A percentile compares a stretch with the other conserved stretches of the same genome.
These are phyloP conservation scores for Lodderomyces orthopsilosis DNA, from an alignment of 1,139 yeast genomes.

Conservation along the genomic window DNA sequence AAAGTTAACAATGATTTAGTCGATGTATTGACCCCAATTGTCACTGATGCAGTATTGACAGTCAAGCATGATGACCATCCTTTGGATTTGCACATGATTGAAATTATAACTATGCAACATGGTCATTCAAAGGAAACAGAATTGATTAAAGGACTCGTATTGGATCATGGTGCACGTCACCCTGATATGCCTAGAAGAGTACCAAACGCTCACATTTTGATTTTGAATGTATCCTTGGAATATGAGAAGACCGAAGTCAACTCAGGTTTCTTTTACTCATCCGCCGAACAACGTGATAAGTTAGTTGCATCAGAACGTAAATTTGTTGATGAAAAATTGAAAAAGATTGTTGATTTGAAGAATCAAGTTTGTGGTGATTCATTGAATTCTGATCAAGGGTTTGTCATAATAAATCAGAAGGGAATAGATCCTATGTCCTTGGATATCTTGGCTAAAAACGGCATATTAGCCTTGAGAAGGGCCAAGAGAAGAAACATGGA, in stretches of 20 bases:
- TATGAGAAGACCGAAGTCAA: conserved; percentile 98
- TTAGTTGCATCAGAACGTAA: conserved; percentile 90
- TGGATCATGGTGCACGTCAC: conserved; percentile 98
- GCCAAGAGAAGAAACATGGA: conserved; percentile 99
- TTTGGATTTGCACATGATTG: conserved; percentile 94
- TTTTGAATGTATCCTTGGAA: conserved; percentile 89
- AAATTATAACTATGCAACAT: conserved; percentile 97
- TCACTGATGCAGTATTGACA: conserved; percentile 90
- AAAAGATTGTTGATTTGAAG: conserved; percentile 88
- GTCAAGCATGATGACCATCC: conserved; percentile 55
- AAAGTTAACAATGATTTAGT: conserved; percentile 77
- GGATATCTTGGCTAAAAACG: conserved; percentile 90
- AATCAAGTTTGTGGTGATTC: conserved; percentile 74
- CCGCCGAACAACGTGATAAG: conserved; percentile 95
- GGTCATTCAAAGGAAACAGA: conserved; percentile 81
- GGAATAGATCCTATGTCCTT: conserved; percentile 99
- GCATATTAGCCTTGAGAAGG: conserved; percentile 90
- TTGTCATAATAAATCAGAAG: conserved; percentile 95
- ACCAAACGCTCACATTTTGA: conserved; percentile 79
- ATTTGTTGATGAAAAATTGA: conserved; percentile 91
- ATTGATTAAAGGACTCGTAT: conserved; percentile 82
- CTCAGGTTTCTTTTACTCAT: conserved; percentile 91
- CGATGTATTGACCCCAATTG: conserved; percentile 85
- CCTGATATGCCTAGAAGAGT: conserved; percentile 97
- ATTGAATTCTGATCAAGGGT: conserved; percentile 67